phyloP scores from a whole-genome alignment of 2,329 filamentous ascomycete genomes.

The Alternaria sp. region DNA sequence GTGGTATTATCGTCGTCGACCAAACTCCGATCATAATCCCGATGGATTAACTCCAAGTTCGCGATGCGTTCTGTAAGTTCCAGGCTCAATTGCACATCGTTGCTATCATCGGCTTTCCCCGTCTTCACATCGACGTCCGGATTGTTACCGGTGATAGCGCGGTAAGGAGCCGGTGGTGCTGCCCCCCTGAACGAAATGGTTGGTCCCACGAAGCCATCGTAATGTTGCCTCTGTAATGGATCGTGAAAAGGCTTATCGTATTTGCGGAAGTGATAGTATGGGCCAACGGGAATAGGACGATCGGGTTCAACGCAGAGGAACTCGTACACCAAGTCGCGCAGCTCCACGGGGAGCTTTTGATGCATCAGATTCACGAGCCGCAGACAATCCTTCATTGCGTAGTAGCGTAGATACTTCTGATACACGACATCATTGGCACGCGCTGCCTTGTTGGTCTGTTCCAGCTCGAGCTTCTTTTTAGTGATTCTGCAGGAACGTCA shows the following conservation, averaged over 20 bases:
- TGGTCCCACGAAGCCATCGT: not conserved
- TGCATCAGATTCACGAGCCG: slow-evolving; percentile 24
- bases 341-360: slow-evolving; percentile 23
- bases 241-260: slow-evolving; percentile 11
- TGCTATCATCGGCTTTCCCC: not conserved
- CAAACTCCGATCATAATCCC: not conserved
- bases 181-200: not conserved
- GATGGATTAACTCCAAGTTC: not conserved
- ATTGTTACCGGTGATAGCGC: not conserved
- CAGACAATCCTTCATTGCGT: slow-evolving; percentile 21
- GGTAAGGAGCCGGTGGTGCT: not conserved
- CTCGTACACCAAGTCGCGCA: slow-evolving; percentile 29
- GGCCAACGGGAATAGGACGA: slow-evolving; percentile 26
- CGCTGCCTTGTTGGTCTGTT: not conserved
- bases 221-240: not conserved
- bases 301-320: slow-evolving; percentile 30
- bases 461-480: slow-evolving; percentile 5
- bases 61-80: not conserved
- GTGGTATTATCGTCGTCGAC: not conserved
- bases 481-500: not conserved
- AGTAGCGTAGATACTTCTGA: slow-evolving; percentile 2
- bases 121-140: not conserved
- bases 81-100: not conserved
- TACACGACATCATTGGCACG: not conserved
- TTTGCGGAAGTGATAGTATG: slow-evolving; percentile 30